Base-by-base conservation (phyloP, 2,329 filamentous ascomycete genomes). In the Pseudogymnoascus sp. region DNA sequence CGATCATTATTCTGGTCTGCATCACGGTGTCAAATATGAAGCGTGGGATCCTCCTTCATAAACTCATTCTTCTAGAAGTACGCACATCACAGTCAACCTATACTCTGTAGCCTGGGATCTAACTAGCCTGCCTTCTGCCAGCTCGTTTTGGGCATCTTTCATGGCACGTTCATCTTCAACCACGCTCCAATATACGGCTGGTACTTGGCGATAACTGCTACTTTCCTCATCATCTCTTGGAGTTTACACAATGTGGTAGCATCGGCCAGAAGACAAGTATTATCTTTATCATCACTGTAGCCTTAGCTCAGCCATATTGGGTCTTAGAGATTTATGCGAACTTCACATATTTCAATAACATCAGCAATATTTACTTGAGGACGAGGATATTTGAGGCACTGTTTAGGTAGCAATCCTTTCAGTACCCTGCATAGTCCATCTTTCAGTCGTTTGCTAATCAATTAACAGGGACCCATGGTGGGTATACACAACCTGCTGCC, bases 161-260 rank as follows among this genome's bases (percentile, higher is more conserved):
- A 86, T 69, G 83, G 83, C 6, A 83, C 83, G 65, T 86, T 85
- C 71, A 80, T 85, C 37, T 86, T 87, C 73, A 79, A 81, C 63
- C 75, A 79, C 66, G 78, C 77, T 7, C 82, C 83, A 0, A 77
- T 77, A 2, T 86, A 85, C 70, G 84, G 83, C 60, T 88, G 85
- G 85, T 88, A 86, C 73, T 77, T 88, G 2, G 85, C 83, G 1
- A 76, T 79, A 23, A 85, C 83, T 2, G 85, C 83, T 6, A 81
- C 87, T 6, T 79, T 83, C 16, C 79, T 89, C 14, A 39, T 39
- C n/a, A 16, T 39, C 37, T 39, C 37, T 39, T 39, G 37, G 37
- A 39, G 37, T 39, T 39, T 39, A 39, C 37, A 39, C 14, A 39
- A 39, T n/a, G 14, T 39, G 37, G 37, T 39, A 6, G 37, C 37